These are phyloP conservation scores for Vicia faba DNA, from an alignment of 306 rosid genomes.

Conservation along the genomic window DNA sequence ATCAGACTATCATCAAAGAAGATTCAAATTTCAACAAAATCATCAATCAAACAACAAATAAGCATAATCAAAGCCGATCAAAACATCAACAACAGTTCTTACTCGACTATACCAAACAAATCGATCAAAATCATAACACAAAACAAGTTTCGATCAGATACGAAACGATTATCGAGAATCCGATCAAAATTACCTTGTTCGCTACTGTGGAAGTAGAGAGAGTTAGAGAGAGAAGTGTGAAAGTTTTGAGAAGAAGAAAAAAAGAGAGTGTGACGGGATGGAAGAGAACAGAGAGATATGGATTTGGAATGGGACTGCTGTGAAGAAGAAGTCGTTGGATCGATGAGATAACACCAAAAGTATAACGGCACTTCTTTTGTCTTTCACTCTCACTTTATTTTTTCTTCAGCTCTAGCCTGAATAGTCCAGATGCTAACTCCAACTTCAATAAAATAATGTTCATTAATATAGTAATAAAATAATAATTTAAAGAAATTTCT, in stretches of 20 bases:
- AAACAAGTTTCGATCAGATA: too few relatives aligned
- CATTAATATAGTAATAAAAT: too few relatives aligned
- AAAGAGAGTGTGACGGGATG: background rate
- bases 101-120: constrained; percentile 3
- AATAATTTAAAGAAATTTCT: too few relatives aligned
- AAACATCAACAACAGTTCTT: constrained; percentile 1
- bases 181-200: constrained; percentile 24
- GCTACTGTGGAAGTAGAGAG: background rate
- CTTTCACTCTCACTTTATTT: constrained; percentile 15
- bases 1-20: constrained; percentile 1
- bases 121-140: background rate
- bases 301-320: constrained; percentile 28
- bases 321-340: constrained; percentile 20
- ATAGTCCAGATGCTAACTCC: too few relatives aligned
- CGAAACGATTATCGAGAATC: background rate
- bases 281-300: constrained; percentile 19
- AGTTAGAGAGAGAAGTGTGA: background rate
- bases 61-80: too few relatives aligned
- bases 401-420: background rate
- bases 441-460: too few relatives aligned
- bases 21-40: background rate
- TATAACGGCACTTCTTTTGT: constrained; percentile 41
- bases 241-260: constrained; percentile 16
- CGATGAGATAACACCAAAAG: constrained; percentile 22
- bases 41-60: constrained; percentile 15